Evolutionary conservation across 352 stramenopile genomes (phyloP), one percentile per base, ranked within the genome.

Genomic region (Globisporangium emineosum): DNA sequence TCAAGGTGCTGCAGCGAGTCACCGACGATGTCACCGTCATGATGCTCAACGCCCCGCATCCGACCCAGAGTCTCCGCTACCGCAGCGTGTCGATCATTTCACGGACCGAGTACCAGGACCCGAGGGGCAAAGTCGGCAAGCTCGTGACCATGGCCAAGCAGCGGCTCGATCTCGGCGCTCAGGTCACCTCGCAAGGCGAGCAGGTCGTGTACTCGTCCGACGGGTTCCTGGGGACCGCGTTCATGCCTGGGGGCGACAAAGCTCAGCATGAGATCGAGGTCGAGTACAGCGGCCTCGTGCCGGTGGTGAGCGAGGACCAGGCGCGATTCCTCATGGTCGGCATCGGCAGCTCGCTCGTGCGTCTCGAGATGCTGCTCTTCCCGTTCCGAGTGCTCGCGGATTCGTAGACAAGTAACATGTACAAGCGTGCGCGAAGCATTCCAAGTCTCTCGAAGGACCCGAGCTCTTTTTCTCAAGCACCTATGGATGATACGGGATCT

Each of bases 61-160:
- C 33, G 2, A 32, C 6, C 32, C 33, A 60, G 10, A 60, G 32
- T 23, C 54, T 60, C 12, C 32, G 35, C 15, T 60, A 32, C 17
- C 32, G 54, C 54, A 60, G 54, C 33, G 35, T 60, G 19, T 49
- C 54, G 54, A 29, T 47, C 12, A 21, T 49, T 37, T n/a, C 30
- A 1, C 33, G 21, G 17, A 33, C n/a, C 25, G 54, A 3, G 54
- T 49, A 60, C 30, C 32, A 60, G 21, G 23, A 43, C 7, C 30
- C 33, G 10, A 25, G 32, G 10, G 54, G 54, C n/a, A 47, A 5
- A 27, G 35, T 49, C 5, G 54, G 54, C 13, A 35, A 7, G 2
- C 54, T 60, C 27, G 33, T 35, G 33, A 10, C 33, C 1, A 50
- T 60, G 54, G 54, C 21, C 54, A 50, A 60, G 54, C 54, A 60